These are phyloP conservation scores for Alternaria triticimaculans DNA, from an alignment of 2,329 filamentous ascomycete genomes.

Conservation along the genomic window DNA sequence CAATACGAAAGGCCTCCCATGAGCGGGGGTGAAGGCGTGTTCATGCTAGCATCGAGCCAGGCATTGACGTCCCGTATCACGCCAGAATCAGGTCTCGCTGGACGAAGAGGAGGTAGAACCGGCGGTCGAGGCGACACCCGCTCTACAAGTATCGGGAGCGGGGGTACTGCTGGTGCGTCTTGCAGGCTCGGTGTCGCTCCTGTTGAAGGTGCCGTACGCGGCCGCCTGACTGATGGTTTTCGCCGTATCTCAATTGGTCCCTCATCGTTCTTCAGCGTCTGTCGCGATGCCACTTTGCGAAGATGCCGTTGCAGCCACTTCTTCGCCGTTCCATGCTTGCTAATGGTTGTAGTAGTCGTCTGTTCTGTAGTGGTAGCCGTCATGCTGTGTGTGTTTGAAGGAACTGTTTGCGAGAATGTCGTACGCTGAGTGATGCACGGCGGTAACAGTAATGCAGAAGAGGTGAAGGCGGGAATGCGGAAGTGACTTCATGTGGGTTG, in stretches of 20 bases:
- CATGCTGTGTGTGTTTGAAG: slow-evolving; percentile 24
- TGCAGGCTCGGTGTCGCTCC: neutral
- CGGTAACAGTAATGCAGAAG: slow-evolving; percentile 18
- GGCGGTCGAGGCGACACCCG: slow-evolving; percentile 13
- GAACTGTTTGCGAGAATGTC: slow-evolving; percentile 20
- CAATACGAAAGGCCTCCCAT: slow-evolving; percentile 47
- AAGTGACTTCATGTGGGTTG: neutral
- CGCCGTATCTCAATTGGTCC: slow-evolving; percentile 5
- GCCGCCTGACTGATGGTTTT: slow-evolving; percentile 23
- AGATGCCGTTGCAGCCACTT: slow-evolving; percentile 38
- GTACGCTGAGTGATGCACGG: slow-evolving; percentile 20
- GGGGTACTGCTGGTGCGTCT: slow-evolving; percentile 3
- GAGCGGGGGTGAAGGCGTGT: slow-evolving; percentile 33
- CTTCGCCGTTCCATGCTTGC: slow-evolving; percentile 27
- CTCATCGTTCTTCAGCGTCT: slow-evolving; percentile 4
- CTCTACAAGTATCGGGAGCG: slow-evolving; percentile 13
- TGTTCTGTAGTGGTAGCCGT: slow-evolving; percentile 25
- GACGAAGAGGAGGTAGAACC: slow-evolving; percentile 26
- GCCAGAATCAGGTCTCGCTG: slow-evolving; percentile 33
- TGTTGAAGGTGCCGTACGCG: slow-evolving; percentile 34
- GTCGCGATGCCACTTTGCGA: slow-evolving; percentile 26
- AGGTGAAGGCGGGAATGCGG: neutral
- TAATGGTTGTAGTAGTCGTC: slow-evolving; percentile 10
- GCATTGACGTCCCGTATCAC: slow-evolving; percentile 38
- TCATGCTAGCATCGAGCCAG: slow-evolving; percentile 42